Conservation (phyloP, 768 basidiomycete species). For the Termitomyces bulborhizus region DNA sequence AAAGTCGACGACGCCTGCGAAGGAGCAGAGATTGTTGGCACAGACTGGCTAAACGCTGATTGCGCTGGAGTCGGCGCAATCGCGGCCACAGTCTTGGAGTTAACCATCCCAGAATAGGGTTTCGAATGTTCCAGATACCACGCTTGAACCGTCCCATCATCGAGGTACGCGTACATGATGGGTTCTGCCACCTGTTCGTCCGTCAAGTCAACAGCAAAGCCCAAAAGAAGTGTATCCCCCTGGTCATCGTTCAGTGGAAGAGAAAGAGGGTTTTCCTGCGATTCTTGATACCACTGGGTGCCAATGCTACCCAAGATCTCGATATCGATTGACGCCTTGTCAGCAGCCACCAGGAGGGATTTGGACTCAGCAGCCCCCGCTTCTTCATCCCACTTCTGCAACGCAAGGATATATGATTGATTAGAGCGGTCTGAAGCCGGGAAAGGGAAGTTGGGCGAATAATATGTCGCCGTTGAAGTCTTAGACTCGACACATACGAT, state of each 20-base stretch:
- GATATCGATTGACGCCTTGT: constrained; percentile 39
- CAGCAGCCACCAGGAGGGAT: constrained; percentile 39
- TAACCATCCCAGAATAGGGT: constrained; percentile 53
- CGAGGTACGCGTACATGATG: constrained; percentile 68
- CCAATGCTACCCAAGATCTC: constrained; percentile 38
- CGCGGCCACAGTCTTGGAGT: constrained; percentile 9
- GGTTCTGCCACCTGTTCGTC: constrained; percentile 37
- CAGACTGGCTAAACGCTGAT: constrained; percentile 15
- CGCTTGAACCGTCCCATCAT: constrained; percentile 70
- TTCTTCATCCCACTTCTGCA: constrained; percentile 46
- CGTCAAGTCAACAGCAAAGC: constrained; percentile 63
- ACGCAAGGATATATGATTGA: constrained; percentile 27
- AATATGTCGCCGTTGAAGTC: constrained; percentile 30
- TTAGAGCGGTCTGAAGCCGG: constrained; percentile 30
- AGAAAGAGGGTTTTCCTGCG: constrained; percentile 46
- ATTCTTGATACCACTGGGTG: constrained; percentile 42
- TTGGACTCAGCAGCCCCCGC: constrained; percentile 28
- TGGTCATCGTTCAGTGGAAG: constrained; percentile 64
- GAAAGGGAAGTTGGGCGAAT: constrained; percentile 36
- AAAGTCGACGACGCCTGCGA: constrained; percentile 14
- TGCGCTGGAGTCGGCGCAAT: constrained; percentile 5
- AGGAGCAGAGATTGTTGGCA: not conserved
- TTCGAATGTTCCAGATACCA: constrained; percentile 64
- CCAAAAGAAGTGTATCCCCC: constrained; percentile 65
- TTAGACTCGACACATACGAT: constrained; percentile 39